Evolutionary conservation across 2,329 filamentous ascomycete species (phyloP), one percentile per base, ranked within the genome.

Genomic region (Penicillium decumbens): DNA sequence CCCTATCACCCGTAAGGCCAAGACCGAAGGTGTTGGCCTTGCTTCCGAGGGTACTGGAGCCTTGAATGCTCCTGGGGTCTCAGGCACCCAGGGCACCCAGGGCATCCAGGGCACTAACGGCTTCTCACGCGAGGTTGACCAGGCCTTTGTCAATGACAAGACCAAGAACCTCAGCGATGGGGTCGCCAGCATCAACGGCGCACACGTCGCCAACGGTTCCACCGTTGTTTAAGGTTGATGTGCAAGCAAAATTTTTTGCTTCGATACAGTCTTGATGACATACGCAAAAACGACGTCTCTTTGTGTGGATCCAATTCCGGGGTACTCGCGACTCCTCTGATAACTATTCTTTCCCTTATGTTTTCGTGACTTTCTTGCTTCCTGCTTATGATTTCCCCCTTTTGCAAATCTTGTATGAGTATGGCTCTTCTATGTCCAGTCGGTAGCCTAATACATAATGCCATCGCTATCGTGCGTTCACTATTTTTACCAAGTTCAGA

Each of bases 1-100:
- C 1, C 59, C 75, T 32, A 72, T 86, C 45, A 76, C 70, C 30
- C 81, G 83, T 63, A 87, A 87, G 72, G 72, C 79, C 18, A 67
- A 68, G 32, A 73, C 73, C 38, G 65, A 71, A 13, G 43, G 50
- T 9, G 41, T 52, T 41, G 51, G 47, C 27, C 51, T 55, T 20
- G 48, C 49, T 23, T 41, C 48, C 23, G 35, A 20, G 7, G 20
- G 18, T 13, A 13, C 38, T n/a, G 20, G 4, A 4, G 4, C 35
- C 20, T 38, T 10, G 20, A 15, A 24, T 8, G 25, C 25, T 27
- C 6, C 30, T 10, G 30, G 10, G 12, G 12, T 18, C 18, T 23
- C 23, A 9, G 35, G 35, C 7, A 42, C 47, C 9, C 48, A 54
- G 10, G 48, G 48, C 27, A 41, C 30, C 6, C 15, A 18, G 15